A percentile compares a stretch with the other conserved stretches of the same genome.
Conservation (phyloP, 208 protist genomes). For the Trypanosoma avium region DNA sequence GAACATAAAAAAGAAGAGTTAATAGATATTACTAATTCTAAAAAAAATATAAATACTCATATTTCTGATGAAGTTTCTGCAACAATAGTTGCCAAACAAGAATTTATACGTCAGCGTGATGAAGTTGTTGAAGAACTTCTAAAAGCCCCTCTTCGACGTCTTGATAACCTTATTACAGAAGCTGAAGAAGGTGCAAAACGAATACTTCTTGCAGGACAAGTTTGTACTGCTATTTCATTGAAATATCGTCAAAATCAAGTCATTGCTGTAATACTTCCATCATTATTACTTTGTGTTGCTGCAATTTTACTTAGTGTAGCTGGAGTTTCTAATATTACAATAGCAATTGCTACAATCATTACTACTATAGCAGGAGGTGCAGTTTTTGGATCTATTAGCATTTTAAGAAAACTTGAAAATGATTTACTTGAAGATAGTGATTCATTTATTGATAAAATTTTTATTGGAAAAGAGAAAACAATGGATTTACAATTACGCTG, state of each 20-base stretch:
- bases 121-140: conserved; percentile 62
- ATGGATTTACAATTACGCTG: conserved; percentile 56
- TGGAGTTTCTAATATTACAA: conserved; percentile 24
- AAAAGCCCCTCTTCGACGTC: conserved; percentile 57
- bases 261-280: conserved; percentile 10
- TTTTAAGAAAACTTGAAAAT: conserved; percentile 34
- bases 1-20: not conserved
- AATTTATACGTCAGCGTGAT: conserved; percentile 56
- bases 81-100: conserved; percentile 33
- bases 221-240: conserved; percentile 44
- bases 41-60: not conserved
- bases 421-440: conserved; percentile 34
- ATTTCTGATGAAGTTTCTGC: not conserved
- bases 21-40: not conserved
- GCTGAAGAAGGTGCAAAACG: conserved; percentile 58
- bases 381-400: conserved; percentile 9
- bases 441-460: conserved; percentile 40
- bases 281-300: conserved; percentile 15
- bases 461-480: conserved; percentile 40
- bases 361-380: conserved; percentile 14
- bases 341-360: conserved; percentile 20
- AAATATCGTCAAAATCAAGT: conserved; percentile 39
- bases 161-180: conserved; percentile 79
- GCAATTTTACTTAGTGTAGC: conserved; percentile 24
- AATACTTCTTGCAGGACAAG: conserved; percentile 51